phyloP scores from a whole-genome alignment of 1,284 basidiomycete species.

The Rhodotorula sp. region DNA sequence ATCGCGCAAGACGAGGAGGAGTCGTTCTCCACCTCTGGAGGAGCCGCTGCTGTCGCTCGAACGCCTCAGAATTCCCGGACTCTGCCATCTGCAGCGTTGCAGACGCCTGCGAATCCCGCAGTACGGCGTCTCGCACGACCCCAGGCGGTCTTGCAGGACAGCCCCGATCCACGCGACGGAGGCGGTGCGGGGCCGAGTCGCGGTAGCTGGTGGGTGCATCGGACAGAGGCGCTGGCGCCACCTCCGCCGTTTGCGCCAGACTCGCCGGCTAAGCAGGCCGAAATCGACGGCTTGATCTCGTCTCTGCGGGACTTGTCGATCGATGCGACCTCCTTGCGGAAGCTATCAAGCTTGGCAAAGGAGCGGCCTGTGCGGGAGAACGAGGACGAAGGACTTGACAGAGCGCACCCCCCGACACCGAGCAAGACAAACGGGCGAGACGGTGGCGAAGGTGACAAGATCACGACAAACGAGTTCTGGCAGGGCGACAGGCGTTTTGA shows the following conservation, averaged over 20 bases:
- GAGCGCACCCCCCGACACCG: neutral
- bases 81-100: neutral
- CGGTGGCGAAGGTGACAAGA: neutral
- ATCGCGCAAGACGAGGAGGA: constrained; percentile 25
- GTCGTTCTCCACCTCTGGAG: too few relatives aligned
- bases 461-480: constrained; percentile 17
- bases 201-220: constrained; percentile 29
- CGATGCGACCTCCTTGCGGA: neutral
- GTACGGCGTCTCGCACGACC: neutral
- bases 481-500: constrained; percentile 8
- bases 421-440: neutral
- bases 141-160: constrained; percentile 27
- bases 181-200: constrained; percentile 1
- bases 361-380: constrained; percentile 23
- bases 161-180: constrained; percentile 28
- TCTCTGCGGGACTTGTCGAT: constrained; percentile 3
- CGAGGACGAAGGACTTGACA: neutral
- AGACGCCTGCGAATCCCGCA: constrained; percentile 10
- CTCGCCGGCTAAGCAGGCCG: neutral
- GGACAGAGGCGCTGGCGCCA: constrained; percentile 4
- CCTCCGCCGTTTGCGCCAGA: constrained; percentile 1
- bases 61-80: too few relatives aligned
- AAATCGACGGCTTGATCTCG: constrained; percentile 15
- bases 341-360: constrained; percentile 19
- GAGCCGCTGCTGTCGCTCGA: too few relatives aligned